Evolutionary conservation across 2,329 filamentous ascomycete species (phyloP).

Genomic region (Rasamsonia emersonii): DNA sequence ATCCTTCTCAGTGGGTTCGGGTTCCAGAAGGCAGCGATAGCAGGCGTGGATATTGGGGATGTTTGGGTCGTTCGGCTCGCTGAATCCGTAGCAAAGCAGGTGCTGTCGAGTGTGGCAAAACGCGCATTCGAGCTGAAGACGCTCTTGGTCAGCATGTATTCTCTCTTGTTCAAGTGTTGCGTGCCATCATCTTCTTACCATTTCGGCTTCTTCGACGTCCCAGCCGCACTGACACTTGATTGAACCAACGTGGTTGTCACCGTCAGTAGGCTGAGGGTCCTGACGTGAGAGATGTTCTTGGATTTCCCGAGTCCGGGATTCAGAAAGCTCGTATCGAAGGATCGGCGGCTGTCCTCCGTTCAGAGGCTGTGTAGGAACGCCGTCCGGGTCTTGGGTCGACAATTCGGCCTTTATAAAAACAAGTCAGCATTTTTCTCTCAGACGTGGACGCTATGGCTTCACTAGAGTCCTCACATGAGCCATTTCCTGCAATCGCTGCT

Average conservation of each 20-base stretch:
- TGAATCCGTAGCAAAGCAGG: constrained; percentile 39
- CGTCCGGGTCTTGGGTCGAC: constrained; percentile 15
- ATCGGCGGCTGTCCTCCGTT: background rate
- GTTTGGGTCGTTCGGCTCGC: constrained; percentile 25
- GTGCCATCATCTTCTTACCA: too few species aligned
- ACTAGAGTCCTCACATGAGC: constrained; percentile 17
- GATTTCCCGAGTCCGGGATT: constrained; percentile 13
- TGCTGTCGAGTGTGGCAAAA: constrained; percentile 41
- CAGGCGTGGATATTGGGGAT: constrained; percentile 37
- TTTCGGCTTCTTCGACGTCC: constrained; percentile 29
- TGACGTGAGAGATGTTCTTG: constrained; percentile 6
- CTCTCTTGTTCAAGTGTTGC: too few species aligned
- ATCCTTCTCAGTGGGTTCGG: constrained; percentile 17
- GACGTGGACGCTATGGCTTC: too few species aligned
- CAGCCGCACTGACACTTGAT: constrained; percentile 33
- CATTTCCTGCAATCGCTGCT: constrained; percentile 23
- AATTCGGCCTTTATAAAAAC: constrained; percentile 14
- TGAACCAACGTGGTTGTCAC: constrained; percentile 1
- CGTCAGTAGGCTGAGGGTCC: too few species aligned
- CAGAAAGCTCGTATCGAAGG: constrained; percentile 11
- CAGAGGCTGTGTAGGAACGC: constrained; percentile 22
- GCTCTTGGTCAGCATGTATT: too few species aligned
- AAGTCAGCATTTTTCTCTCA: too few species aligned
- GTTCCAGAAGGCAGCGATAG: constrained; percentile 39
- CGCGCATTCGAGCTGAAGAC: constrained; percentile 36